A percentile compares a stretch with the other conserved stretches of the same genome.
phyloP scores from a whole-genome alignment of 2,329 filamentous ascomycete genomes.

The Tolypocladium inflatum region DNA sequence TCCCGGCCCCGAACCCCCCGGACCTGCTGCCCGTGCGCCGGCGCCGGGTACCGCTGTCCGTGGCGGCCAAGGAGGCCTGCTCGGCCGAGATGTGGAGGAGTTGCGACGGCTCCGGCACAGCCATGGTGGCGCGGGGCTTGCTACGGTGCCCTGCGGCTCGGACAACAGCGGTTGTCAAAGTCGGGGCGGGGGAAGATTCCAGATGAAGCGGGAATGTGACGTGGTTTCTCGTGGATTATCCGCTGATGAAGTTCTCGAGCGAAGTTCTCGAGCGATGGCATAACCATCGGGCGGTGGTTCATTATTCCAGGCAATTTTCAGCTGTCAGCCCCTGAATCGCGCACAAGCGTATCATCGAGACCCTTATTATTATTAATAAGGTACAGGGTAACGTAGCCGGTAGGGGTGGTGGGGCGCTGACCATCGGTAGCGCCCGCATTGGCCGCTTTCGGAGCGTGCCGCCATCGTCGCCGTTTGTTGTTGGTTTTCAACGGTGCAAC shows the following conservation, averaged over 20 bases:
- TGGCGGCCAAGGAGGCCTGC: conserved; percentile 31
- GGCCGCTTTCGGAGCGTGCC: background rate
- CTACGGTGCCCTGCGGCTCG: background rate
- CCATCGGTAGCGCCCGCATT: background rate
- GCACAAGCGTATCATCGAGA: background rate
- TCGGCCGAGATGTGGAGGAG: conserved; percentile 41
- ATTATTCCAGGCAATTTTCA: background rate
- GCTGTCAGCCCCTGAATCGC: background rate
- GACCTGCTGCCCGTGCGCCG: conserved; percentile 47
- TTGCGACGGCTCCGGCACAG: conserved; percentile 41
- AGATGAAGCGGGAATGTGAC: background rate
- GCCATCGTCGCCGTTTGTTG: background rate
- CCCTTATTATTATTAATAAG: background rate
- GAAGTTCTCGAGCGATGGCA: background rate
- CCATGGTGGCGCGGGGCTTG: conserved; percentile 23
- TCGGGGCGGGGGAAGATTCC: background rate
- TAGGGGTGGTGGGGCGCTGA: background rate
- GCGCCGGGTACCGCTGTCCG: conserved; percentile 28
- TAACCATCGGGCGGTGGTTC: background rate
- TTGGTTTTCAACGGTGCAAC: background rate
- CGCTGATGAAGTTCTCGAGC: background rate
- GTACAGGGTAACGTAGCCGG: no score
- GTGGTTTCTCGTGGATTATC: background rate
- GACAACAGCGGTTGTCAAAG: background rate
- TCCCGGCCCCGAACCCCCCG: conserved; percentile 42